Base-by-base conservation (phyloP, 768 basidiomycete species). In the Polyporus arcularius region DNA sequence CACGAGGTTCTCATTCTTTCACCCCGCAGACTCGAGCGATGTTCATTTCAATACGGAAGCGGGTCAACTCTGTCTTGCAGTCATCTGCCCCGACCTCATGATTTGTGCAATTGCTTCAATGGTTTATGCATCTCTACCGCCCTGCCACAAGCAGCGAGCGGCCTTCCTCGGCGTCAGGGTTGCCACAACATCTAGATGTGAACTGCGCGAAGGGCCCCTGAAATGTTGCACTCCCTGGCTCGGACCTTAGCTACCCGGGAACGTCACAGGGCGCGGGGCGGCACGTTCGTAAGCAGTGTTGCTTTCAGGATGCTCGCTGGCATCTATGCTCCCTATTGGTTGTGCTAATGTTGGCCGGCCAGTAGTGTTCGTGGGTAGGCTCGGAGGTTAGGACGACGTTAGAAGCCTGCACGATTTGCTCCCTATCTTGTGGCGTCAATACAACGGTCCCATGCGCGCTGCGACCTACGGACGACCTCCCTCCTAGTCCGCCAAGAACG, bases 41-140 rank as follows among this genome's bases (percentile, higher is more conserved):
- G 40, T 55, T 38, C 59, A 31, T 48, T 49, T 61, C 40, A 61
- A 61, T 64, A 51, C 32, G 48, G 64, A 65, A 61, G 57, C 56
- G 38, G 7, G 16, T 39, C 26, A 32, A 51, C 39, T 38, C 38
- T 39, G 43, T 51, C 16, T 38, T 28, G 28, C 53, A 57, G 64
- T 65, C 64, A 65, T 60, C 48, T 65, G 64, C 58, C 35, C 35
- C 35, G 45, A 18, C 58, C 64, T 60, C 64, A 65, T 65, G 64
- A 65, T 65, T 57, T 18, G 39, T 50, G 16, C 15, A 4, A 32
- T 28, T 35, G 57, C 53, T 59, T 54, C 55, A 54, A 35, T 57
- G 58, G 58, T 52, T 53, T 45, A 18, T 56, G 53, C 42, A 53
- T 57, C 62, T 55, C 61, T 26, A 28, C 60, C 42, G 41, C 46